Percentiles rank a stretch among this genome's conserved stretches.
Evolutionary conservation across 768 basidiomycete genomes (phyloP).

Genomic region (Royoungia palumana): DNA sequence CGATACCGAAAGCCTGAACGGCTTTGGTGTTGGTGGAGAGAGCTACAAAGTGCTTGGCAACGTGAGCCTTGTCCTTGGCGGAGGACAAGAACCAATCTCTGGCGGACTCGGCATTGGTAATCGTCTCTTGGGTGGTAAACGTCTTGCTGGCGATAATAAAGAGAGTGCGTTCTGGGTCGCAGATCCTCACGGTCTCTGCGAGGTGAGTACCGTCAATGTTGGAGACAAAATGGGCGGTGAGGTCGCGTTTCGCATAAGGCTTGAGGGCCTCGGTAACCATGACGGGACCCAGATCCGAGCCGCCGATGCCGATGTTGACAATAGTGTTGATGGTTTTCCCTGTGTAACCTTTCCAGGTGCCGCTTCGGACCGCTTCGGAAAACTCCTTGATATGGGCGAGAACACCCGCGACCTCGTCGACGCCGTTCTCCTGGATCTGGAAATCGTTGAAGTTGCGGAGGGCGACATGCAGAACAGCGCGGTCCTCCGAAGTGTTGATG

Average conservation of each 20-base stretch:
- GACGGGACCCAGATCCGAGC: constrained; percentile 95
- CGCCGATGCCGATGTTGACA: constrained; percentile 99
- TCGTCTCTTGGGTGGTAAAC: constrained; percentile 99
- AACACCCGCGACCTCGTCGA: constrained; percentile 77
- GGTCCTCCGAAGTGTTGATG: constrained; percentile 98
- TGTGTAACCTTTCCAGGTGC: constrained; percentile 95
- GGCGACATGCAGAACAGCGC: constrained; percentile 93
- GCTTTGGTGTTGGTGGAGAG: constrained; percentile 95
- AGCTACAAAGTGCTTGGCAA: constrained; percentile 98
- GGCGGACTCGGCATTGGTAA: constrained; percentile 95
- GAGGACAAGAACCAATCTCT: constrained; percentile 87
- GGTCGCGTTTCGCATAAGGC: constrained; percentile 84
- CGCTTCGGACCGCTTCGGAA: constrained; percentile 77
- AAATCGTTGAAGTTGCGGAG: constrained; percentile 79
- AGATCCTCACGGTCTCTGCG: constrained; percentile 76
- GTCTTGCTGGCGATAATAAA: constrained; percentile 99
- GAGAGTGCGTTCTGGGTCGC: constrained; percentile 88
- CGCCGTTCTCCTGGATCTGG: constrained; percentile 76
- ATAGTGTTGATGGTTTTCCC: constrained; percentile 92
- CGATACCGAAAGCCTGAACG: constrained; percentile 91
- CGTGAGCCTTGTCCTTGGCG: constrained; percentile 85
- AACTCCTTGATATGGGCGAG: constrained; percentile 91
- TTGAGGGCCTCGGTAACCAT: constrained; percentile 99
- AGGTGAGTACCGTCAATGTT: constrained; percentile 99
- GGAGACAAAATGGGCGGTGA: constrained; percentile 86